Evolutionary conservation across 2,329 filamentous ascomycete genomes (phyloP).

Genomic region (Sphaerostilbella broomeana): DNA sequence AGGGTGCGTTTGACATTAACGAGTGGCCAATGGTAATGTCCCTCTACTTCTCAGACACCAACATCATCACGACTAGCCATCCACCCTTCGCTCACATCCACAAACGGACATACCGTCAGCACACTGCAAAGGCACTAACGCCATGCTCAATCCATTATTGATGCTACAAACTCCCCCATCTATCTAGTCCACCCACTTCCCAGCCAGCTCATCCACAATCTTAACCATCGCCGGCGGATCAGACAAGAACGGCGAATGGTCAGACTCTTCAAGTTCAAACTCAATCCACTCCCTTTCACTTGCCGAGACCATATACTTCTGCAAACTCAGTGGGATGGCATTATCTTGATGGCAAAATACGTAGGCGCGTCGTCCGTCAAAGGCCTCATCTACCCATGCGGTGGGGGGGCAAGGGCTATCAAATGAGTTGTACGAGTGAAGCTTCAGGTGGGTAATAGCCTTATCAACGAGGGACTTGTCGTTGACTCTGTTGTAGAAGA

Average conservation of each 20-base stretch:
- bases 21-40: no score
- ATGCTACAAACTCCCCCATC: neutral
- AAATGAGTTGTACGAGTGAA: neutral
- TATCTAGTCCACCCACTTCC: neutral
- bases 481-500: conserved; percentile 10
- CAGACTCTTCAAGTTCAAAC: conserved; percentile 10
- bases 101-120: no score
- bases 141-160: neutral
- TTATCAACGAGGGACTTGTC: neutral
- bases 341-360: conserved; percentile 11
- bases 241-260: conserved; percentile 14
- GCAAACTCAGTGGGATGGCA: conserved; percentile 5
- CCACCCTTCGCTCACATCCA: no score
- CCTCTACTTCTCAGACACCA: no score
- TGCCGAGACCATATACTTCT: conserved; percentile 7
- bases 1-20: no score
- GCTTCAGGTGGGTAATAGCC: conserved; percentile 2
- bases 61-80: no score
- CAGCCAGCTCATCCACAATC: conserved; percentile 7
- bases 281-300: conserved; percentile 7
- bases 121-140: neutral
- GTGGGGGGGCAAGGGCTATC: conserved; percentile 3
- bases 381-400: conserved; percentile 13
- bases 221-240: conserved; percentile 1
- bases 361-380: conserved; percentile 12